Evolutionary conservation across 306 rosid species (phyloP).

Genomic region (Cajanus cajan): DNA sequence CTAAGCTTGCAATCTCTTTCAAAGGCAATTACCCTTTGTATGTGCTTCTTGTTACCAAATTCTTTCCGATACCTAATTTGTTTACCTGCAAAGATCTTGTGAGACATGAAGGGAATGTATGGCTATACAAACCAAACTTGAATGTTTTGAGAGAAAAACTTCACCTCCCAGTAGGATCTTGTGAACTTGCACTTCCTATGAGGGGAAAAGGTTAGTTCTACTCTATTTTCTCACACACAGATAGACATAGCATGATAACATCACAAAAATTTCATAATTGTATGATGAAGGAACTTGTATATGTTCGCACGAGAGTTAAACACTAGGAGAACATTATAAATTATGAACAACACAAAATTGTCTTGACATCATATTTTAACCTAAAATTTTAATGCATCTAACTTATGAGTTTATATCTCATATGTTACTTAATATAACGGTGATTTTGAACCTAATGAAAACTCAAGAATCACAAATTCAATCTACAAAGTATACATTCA

Average conservation of each 20-base stretch:
- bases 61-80: not conserved
- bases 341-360: too few species aligned
- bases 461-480: not conserved
- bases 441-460: not conserved
- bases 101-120: not conserved
- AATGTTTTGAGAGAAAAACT: not conserved
- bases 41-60: not conserved
- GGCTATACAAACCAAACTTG: not conserved
- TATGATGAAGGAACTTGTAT: not conserved
- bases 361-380: too few species aligned
- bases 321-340: too few species aligned
- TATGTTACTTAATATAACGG: too few species aligned
- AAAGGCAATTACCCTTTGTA: not conserved
- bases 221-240: not conserved
- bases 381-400: too few species aligned
- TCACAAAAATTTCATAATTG: not conserved
- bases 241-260: not conserved
- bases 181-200: conserved; percentile 9
- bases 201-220: not conserved
- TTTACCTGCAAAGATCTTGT: conserved; percentile 1
- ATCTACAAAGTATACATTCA: not conserved
- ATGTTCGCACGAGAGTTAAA: too few species aligned
- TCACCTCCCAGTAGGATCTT: not conserved
- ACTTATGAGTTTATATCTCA: too few species aligned
- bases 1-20: not conserved